Base-by-base conservation (phyloP, 1,284 basidiomycete genomes). In the Vanrija sp. region DNA sequence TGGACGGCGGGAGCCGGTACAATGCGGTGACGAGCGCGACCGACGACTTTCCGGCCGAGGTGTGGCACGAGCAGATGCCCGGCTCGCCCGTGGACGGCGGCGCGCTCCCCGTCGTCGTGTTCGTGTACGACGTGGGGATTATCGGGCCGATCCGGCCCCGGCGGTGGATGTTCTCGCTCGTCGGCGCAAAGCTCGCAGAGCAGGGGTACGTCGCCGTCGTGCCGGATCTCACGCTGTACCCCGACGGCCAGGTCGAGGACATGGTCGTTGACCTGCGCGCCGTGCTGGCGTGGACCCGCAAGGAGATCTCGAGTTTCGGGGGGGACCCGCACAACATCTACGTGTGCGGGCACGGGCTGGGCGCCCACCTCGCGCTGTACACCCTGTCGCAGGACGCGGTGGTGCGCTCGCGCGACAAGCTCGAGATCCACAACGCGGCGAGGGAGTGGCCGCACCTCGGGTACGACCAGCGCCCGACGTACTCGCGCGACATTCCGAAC, bases 301-400 rank as follows among this genome's bases (percentile, higher is more conserved):
- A 56, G 43, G 53, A 62, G 27, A 56, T 60, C 24, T 31, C 53
- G 12, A 9, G 15, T 15, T 62, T 57, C 45, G 75, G 73, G 5
- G 77, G 75, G 25, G 70, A 75, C 49, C 61, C 68, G 14, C 47
- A 47, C 39, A 56, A 63, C 48, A 73, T 77, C 49, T 67, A 73
- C 43, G 46, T 77, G 0, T 46, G 69, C 51, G 74, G 75, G 2
- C 73, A 76, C 45, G 75, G 76, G 4, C 54, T 72, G 14, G 72
- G 69, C 18, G 72, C 69, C 22, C 72, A 76, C 53, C 57, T 77
- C 18, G 66, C 68, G 12, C 61, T 76, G 55, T 65, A 75, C 56
- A 71, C 75, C 4, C 53, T 68, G 23, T 45, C 63, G 22, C 64
- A 66, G 47, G 60, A 65, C n/a, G 61, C 58, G 6, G 54, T 68